Conservation (phyloP, 371 early-diverging fungal species). For the Mucor ambiguus region DNA sequence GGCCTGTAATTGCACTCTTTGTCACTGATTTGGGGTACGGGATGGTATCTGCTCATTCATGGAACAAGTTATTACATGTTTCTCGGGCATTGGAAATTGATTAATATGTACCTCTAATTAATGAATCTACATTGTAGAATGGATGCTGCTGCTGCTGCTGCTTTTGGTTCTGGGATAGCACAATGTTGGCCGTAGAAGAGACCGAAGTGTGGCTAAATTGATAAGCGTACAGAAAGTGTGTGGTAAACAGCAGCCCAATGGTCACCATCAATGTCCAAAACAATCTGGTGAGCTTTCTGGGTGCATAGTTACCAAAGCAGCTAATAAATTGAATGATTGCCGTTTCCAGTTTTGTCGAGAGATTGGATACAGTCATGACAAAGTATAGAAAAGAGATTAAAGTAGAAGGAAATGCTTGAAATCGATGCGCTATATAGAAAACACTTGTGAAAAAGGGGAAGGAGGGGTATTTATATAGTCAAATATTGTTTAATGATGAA, state of each 20-base stretch:
- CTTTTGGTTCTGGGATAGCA: background rate
- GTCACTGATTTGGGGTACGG: background rate
- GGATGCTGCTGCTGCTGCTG: background rate
- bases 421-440: background rate
- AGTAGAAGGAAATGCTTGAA: background rate
- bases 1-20: background rate
- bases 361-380: background rate
- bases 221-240: conserved; percentile 16
- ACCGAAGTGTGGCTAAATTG: background rate
- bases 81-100: background rate
- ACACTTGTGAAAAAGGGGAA: background rate
- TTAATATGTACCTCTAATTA: background rate
- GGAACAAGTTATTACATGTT: background rate
- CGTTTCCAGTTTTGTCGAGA: background rate
- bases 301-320: background rate
- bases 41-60: too few relatives aligned
- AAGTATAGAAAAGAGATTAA: background rate
- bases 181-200: background rate
- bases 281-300: conserved; percentile 10
- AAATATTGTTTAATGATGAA: background rate
- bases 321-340: background rate
- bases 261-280: conserved; percentile 1
- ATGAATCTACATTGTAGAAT: background rate
- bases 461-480: background rate
- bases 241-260: conserved; percentile 3